Evolutionary conservation across 2,329 filamentous ascomycete species (phyloP).

Genomic region (Ilyonectria destructans): DNA sequence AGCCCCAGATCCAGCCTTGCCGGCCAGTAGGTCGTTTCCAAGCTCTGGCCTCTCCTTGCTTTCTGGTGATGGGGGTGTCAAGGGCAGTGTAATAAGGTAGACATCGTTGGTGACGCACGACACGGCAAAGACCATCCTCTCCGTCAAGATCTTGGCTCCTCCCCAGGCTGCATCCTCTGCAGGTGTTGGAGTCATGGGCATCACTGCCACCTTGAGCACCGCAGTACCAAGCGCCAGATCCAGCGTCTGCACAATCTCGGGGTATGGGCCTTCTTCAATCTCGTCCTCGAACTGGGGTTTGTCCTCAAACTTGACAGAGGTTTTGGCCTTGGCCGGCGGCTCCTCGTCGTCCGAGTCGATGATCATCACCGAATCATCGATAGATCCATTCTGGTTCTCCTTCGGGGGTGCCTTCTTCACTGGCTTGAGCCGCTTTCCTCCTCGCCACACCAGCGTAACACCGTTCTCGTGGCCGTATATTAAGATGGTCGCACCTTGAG

Average conservation of each 20-base stretch:
- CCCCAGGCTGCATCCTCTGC: constrained; percentile 65
- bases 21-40: constrained; percentile 65
- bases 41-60: constrained; percentile 73
- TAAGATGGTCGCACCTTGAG: constrained; percentile 75
- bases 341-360: constrained; percentile 77
- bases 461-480: constrained; percentile 77
- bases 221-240: constrained; percentile 73
- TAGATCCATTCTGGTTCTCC: constrained; percentile 68
- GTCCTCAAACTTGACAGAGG: constrained; percentile 61
- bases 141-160: constrained; percentile 65
- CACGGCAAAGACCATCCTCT: constrained; percentile 74
- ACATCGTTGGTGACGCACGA: constrained; percentile 72
- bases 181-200: constrained; percentile 67
- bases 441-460: constrained; percentile 74
- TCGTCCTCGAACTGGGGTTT: constrained; percentile 73
- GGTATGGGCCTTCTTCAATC: constrained; percentile 65
- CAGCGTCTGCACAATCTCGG: constrained; percentile 72
- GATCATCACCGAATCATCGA: constrained; percentile 72
- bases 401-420: constrained; percentile 54
- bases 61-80: constrained; percentile 74
- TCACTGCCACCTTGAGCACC: constrained; percentile 70
- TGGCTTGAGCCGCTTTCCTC: constrained; percentile 72
- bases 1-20: constrained; percentile 72
- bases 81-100: constrained; percentile 72
- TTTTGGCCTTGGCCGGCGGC: constrained; percentile 54